Conservation (phyloP, 163 green algal genomes). For the Trebouxiophyceae sp. region DNA sequence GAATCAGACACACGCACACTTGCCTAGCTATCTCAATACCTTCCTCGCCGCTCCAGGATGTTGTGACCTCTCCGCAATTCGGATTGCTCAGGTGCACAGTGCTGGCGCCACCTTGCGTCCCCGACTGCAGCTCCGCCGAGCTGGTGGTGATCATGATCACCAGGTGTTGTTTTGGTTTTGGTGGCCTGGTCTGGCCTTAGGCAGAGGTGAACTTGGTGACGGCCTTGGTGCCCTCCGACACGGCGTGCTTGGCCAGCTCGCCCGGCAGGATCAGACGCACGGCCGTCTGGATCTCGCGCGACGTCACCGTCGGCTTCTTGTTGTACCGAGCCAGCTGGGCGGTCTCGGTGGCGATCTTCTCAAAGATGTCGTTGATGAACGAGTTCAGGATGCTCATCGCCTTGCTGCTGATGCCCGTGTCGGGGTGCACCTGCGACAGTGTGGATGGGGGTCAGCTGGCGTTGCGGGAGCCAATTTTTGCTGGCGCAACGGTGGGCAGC, state of each 20-base stretch:
- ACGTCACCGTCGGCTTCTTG: slow-evolving; percentile 72
- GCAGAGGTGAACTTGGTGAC: slow-evolving; percentile 91
- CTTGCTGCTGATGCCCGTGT: slow-evolving; percentile 30
- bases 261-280: slow-evolving; percentile 70
- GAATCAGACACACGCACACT: no score
- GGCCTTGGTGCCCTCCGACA: slow-evolving; percentile 90
- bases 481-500: no score
- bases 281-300: slow-evolving; percentile 65
- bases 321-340: slow-evolving; percentile 64
- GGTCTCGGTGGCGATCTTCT: slow-evolving; percentile 83
- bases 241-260: slow-evolving; percentile 81
- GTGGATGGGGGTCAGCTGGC: no score
- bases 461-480: no score
- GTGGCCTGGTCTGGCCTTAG: slow-evolving; percentile 23
- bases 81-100: neutral
- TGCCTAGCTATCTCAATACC: no score
- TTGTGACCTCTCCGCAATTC: neutral
- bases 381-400: slow-evolving; percentile 54
- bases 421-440: slow-evolving; percentile 36
- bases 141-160: neutral
- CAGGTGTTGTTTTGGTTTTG: slow-evolving; percentile 2
- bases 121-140: neutral
- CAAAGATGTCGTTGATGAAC: slow-evolving; percentile 88
- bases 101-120: neutral
- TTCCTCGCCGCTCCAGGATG: neutral